These are phyloP conservation scores for Claviceps africana DNA, from an alignment of 2,329 filamentous ascomycete species.

Conservation along the genomic window DNA sequence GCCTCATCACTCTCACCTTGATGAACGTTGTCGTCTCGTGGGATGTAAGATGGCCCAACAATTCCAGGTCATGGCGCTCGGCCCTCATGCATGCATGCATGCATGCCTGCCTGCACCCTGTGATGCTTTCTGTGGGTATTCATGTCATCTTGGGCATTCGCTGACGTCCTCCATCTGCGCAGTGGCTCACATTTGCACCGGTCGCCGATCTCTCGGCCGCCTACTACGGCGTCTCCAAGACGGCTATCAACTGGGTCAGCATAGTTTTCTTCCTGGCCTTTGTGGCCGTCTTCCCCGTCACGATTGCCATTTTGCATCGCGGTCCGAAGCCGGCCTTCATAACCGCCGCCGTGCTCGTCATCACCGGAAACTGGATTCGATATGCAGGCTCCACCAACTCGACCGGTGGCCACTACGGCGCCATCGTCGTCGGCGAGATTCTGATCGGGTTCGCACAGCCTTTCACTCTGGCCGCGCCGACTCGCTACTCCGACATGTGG, in stretches of 20 bases:
- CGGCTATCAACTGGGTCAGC: constrained; percentile 81
- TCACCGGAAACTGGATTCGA: constrained; percentile 83
- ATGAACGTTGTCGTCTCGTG: constrained; percentile 89
- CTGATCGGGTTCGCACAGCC: constrained; percentile 81
- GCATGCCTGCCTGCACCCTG: too few species aligned
- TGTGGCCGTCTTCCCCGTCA: constrained; percentile 53
- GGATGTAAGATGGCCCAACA: constrained; percentile 55
- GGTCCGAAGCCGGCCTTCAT: constrained; percentile 71
- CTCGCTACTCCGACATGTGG: constrained; percentile 87
- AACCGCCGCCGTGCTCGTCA: constrained; percentile 54
- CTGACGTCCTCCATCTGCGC: not conserved
- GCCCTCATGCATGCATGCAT: not conserved
- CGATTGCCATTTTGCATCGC: constrained; percentile 64
- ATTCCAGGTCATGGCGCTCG: not conserved
- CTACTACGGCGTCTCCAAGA: constrained; percentile 64
- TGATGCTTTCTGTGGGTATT: not conserved
- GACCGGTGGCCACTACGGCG: constrained; percentile 50
- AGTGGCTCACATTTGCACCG: constrained; percentile 86
- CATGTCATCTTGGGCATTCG: not conserved
- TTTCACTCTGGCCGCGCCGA: constrained; percentile 79
- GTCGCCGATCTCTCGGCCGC: constrained; percentile 58
- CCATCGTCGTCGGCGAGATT: constrained; percentile 84
- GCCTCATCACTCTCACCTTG: constrained; percentile 66
- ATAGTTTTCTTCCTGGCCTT: constrained; percentile 82
- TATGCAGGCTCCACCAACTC: constrained; percentile 52